Base-by-base conservation (phyloP, 495 filamentous ascomycete genomes). In the Aspergillus nanangensis region DNA sequence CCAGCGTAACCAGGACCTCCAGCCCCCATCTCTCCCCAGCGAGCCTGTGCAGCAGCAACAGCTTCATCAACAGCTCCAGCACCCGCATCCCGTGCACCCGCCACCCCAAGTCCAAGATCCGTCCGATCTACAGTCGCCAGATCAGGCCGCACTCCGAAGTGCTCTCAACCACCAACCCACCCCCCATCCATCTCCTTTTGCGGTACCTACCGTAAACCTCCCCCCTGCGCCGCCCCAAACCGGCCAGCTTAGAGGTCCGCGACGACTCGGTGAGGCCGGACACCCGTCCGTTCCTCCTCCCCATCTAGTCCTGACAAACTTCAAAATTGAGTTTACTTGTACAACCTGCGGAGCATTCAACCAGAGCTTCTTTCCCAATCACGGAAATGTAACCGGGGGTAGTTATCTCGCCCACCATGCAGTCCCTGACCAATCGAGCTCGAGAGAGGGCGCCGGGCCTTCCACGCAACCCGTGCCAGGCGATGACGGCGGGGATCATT, bases 271-370 rank as follows among this genome's bases (percentile, higher is more conserved):
- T 19, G 57, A 55, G 11, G 34, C 42, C 35, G 60, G 63, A 5
- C 62, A 65, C 21, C 39, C 56, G n/a, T 48, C 48, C 4, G 51
- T 58, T 18, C 43, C 66, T n/a, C n/a, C n/a, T n/a, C n/a, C n/a
- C 9, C 65, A 70, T 29, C 51, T 67, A 40, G 55, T 65, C 29
- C 53, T 70, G 1, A 65, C 66, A 15, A 66, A 70, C 35, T 73
- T 73, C 48, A 73, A 73, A 45, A 71, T 73, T 29, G 68, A 71
- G 19, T 73, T 73, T 19, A 69, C 68, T 5, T 73, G 68, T 33
- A 70, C 66, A 0, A 66, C 61, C 0, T 73, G 70, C 25, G 70
- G 70, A n/a, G 51, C 65, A 22, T 41, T 71, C 17, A 73, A 73
- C 39, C 68, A 73, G 38, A 68, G 70, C 47, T 73, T 71, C 42